A percentile compares a stretch with the other conserved stretches of the same genome.
These are phyloP conservation scores for Magnaporthiopsis incrustans DNA, from an alignment of 2,329 filamentous ascomycete genomes.

Conservation along the genomic window DNA sequence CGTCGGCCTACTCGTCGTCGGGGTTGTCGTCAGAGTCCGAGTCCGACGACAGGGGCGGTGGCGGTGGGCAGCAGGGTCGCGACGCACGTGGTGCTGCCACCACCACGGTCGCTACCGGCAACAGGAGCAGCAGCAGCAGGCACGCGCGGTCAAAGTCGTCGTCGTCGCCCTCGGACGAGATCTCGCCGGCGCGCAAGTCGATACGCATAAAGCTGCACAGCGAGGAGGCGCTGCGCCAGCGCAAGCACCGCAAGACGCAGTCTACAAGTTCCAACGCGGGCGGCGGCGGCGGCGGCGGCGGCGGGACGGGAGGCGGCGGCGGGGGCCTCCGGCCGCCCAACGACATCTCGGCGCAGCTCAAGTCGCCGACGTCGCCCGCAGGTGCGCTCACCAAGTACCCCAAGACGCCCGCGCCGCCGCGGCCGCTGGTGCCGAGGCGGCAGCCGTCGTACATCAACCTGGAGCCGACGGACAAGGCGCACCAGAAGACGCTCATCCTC, in stretches of 20 bases:
- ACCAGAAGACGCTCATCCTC: conserved; percentile 88
- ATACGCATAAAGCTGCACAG: conserved; percentile 87
- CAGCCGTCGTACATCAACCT: conserved; percentile 78
- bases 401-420: conserved; percentile 77
- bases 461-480: conserved; percentile 40
- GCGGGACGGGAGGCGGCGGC: conserved; percentile 23
- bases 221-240: conserved; percentile 65
- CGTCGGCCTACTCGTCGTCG: conserved; percentile 50
- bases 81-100: background rate
- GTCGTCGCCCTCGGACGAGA: conserved; percentile 49
- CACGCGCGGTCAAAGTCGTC: conserved; percentile 60
- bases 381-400: conserved; percentile 81
- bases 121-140: conserved; percentile 23
- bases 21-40: conserved; percentile 66
- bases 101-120: conserved; percentile 6
- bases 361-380: conserved; percentile 83
- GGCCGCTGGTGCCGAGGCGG: conserved; percentile 79
- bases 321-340: conserved; percentile 23
- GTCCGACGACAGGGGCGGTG: conserved; percentile 38
- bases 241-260: conserved; percentile 59
- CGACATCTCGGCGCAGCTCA: conserved; percentile 70
- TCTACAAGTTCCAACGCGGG: conserved; percentile 34
- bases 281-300: conserved; percentile 26
- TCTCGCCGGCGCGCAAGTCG: conserved; percentile 62
- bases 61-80: conserved; percentile 15